Base-by-base conservation (phyloP, 2,329 filamentous ascomycete species). In the Aspergillus quadrilineatus region DNA sequence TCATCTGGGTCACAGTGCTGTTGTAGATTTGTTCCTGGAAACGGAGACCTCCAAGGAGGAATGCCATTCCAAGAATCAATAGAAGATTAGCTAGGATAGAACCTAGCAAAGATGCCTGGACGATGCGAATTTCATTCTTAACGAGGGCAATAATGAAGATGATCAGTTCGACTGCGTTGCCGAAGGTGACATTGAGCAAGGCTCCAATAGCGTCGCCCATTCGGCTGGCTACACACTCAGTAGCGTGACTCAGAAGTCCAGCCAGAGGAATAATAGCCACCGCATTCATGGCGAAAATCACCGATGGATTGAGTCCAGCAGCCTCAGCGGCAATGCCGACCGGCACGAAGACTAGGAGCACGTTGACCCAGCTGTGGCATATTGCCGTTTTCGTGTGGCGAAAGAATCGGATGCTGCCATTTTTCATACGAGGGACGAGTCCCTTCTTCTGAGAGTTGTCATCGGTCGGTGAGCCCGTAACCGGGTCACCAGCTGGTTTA, bases 21-120 rank as follows among this genome's bases (percentile, higher is more conserved):
- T 96, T 97, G 77, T 96, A 97, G 60, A 97, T 87, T 79, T 96
- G 92, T 77, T 97, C 92, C 70, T 89, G 88, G 73, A 86, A 96
- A 60, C 91, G 87, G 53, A 96, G 78, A 61, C 92, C 92, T 68
- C 92, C 92, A 26, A 95, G 77, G 51, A 96, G 82, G 73, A 97
- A 96, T 56, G 87, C 87, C 91, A 96, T 96, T 67, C 92, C 92
- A 65, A 97, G 77, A 68, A 96, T 96, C 59, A 96, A 82, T 26
- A 97, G 80, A 55, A 96, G 76, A 69, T 96, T 96, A 61, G 92
- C 89, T 62, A 97, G 78, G 65, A 97, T 96, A 1, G 91, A 96
- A 42, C 92, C 92, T 30, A 97, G 81, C 50, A 96, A 79, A 0
- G 92, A 95, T 12, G 92, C 91, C 75, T 96, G 92, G 26, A 96